phyloP scores from a whole-genome alignment of 495 filamentous ascomycete genomes.

The Pyrenula massariospora region DNA sequence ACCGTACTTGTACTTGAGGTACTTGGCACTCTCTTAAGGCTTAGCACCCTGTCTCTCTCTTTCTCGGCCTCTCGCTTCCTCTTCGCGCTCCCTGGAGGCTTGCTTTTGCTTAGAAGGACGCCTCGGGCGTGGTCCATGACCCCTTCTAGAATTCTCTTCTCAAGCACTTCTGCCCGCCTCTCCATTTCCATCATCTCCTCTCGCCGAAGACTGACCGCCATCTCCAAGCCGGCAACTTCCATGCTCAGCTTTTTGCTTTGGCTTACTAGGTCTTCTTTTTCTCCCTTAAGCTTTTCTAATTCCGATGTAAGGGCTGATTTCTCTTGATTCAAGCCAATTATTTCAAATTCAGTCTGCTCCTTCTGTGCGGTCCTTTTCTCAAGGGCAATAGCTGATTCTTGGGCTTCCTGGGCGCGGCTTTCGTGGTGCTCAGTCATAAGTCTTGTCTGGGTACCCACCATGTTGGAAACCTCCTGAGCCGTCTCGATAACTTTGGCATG shows the following conservation, averaged over 20 bases:
- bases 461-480: slow-evolving; percentile 75
- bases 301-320: slow-evolving; percentile 49
- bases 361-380: slow-evolving; percentile 69
- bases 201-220: slow-evolving; percentile 71
- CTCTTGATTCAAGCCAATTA: slow-evolving; percentile 52
- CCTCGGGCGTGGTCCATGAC: slow-evolving; percentile 90
- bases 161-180: slow-evolving; percentile 69
- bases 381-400: slow-evolving; percentile 69
- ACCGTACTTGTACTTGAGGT: slow-evolving; percentile 29
- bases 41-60: slow-evolving; percentile 42
- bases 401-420: slow-evolving; percentile 65
- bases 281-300: slow-evolving; percentile 43
- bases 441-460: slow-evolving; percentile 68
- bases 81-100: slow-evolving; percentile 11
- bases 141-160: slow-evolving; percentile 85
- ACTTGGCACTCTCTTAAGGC: slow-evolving; percentile 59
- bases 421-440: slow-evolving; percentile 71
- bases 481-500: slow-evolving; percentile 79
- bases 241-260: slow-evolving; percentile 69
- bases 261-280: slow-evolving; percentile 58
- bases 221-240: slow-evolving; percentile 80
- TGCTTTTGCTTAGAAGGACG: slow-evolving; percentile 54
- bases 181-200: slow-evolving; percentile 90
- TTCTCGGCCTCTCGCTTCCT: slow-evolving; percentile 29
- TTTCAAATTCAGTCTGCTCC: slow-evolving; percentile 62